Evolutionary conservation across 129 eudicot genomes (phyloP), one percentile per base, ranked within the genome.

Genomic region (Erigeron canadensis): DNA sequence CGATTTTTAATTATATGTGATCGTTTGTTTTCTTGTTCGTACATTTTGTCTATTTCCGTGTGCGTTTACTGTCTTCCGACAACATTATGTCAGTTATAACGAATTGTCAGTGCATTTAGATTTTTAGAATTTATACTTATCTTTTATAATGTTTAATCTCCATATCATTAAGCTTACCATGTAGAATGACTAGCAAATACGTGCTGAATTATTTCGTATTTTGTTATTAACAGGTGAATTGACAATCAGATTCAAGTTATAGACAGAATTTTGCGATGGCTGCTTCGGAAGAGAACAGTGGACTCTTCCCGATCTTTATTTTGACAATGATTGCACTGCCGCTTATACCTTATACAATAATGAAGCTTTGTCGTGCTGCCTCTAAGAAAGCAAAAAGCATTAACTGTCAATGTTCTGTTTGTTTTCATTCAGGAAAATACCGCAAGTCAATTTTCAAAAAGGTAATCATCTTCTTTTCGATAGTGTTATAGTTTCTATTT

Each of bases 301-400:
- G 86, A 18, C 80, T 93, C 66, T 93, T 93, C 74, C 98, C 98
- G n/a, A 93, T 93, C 59, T 93, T 93, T 51, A 89, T 93, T 57
- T 78, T 93, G 71, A 87, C 98, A 19, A 87, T 89, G 69, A 79
- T 93, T 48, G 98, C 96, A 28, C 70, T 93, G 83, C 95, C 96
- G 11, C 84, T 93, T 64, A 91, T 93, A 46, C 98, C 98, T 41
- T 93, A 93, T 75, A 93, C 98, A 12, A 89, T 93, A 50, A 69
- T 85, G 74, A 84, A 93, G 80, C 69, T 93, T 73, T 81, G 91
- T 46, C 95, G 87, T 78, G 95, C 92, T 64, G 91, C 88, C 79
- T 79, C 95, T 23, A 89, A 93, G 75, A 87, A 93, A 67, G 72
- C 84, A 48, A 85, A 82, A 77, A 80, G 86, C 81, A 89, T 85